Evolutionary conservation across 208 protist genomes (phyloP).

Genomic region (Vickermania ingenoplastis): DNA sequence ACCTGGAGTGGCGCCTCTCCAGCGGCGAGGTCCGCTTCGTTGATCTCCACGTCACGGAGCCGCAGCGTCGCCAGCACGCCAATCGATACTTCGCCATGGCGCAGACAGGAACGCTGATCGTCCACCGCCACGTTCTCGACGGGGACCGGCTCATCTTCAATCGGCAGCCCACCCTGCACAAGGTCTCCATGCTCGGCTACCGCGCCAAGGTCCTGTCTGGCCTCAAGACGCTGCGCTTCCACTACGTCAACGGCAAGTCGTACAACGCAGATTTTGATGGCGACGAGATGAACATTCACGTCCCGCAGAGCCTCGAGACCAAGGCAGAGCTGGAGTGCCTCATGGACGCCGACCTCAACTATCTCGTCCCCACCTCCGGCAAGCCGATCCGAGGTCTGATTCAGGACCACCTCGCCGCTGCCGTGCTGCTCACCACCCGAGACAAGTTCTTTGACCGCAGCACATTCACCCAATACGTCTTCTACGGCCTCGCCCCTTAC

Average conservation of each 20-base stretch:
- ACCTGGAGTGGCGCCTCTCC: slow-evolving; percentile 77
- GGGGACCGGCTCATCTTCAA: slow-evolving; percentile 99
- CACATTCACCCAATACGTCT: slow-evolving; percentile 93
- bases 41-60: slow-evolving; percentile 61
- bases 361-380: slow-evolving; percentile 92
- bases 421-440: slow-evolving; percentile 93
- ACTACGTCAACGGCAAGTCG: slow-evolving; percentile 99
- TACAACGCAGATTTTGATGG: slow-evolving; percentile 99
- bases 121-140: slow-evolving; percentile 96
- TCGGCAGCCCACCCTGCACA: slow-evolving; percentile 99
- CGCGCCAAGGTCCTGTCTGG: slow-evolving; percentile 87
- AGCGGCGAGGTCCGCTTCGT: slow-evolving; percentile 74
- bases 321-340: slow-evolving; percentile 93
- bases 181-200: slow-evolving; percentile 98
- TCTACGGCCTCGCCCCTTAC: slow-evolving; percentile 80
- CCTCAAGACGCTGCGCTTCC: slow-evolving; percentile 97
- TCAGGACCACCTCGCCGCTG: slow-evolving; percentile 98
- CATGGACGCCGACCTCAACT: slow-evolving; percentile 95
- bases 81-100: slow-evolving; percentile 71
- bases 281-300: slow-evolving; percentile 99
- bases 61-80: slow-evolving; percentile 68
- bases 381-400: slow-evolving; percentile 99
- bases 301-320: slow-evolving; percentile 94
- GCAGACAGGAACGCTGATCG: slow-evolving; percentile 68
- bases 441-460: slow-evolving; percentile 94